Base-by-base conservation (phyloP, 2,329 filamentous ascomycete species). In the Harringtonia aguacate region DNA sequence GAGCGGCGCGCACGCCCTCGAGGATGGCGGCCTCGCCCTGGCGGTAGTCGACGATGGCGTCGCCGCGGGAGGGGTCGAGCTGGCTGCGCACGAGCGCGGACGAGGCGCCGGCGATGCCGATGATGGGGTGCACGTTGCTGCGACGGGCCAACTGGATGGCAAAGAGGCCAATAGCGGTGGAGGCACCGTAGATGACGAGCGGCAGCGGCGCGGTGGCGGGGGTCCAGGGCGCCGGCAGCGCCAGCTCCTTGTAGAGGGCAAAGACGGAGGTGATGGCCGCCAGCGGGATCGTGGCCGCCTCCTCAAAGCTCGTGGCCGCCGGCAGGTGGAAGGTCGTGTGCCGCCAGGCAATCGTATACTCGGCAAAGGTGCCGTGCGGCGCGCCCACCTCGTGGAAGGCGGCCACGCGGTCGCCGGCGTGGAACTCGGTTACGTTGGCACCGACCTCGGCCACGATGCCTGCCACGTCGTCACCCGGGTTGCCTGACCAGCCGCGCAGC, bases 401-500 rank as follows among this genome's bases (percentile, higher is more conserved):
- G 9, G 72, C 68, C 2, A 79, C 74, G 14, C 73, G 67, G 55
- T 79, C 74, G 22, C 75, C 75, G 0, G 61, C 60, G 48, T 68
- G 69, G 65, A 79, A 79, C 50, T 77, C 75, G 45, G 58, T 67
- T 2, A 80, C 75, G 34, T 70, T 63, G 33, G 62, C 54, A 18
- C 77, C 76, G 22, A 78, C 70, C 47, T 66, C 61, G 50, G 75
- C 66, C 8, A 81, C 66, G 22, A 70, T 62, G 36, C 71, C 71
- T 2, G 73, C 72, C 35, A 77, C 72, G 54, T 77, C 73, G 44
- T 77, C 73, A 41, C 73, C 73, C 17, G 61, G 55, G 58, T 76
- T 75, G 38, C 36, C 41, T 4, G 4, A 1, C 15, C 14, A 24
- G n/a, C 37, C 34, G 18, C 3, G 18, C 8, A 4, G 3, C 17